These are phyloP conservation scores for Echites panduratus DNA, from an alignment of 257 asterid species.

Conservation along the genomic window DNA sequence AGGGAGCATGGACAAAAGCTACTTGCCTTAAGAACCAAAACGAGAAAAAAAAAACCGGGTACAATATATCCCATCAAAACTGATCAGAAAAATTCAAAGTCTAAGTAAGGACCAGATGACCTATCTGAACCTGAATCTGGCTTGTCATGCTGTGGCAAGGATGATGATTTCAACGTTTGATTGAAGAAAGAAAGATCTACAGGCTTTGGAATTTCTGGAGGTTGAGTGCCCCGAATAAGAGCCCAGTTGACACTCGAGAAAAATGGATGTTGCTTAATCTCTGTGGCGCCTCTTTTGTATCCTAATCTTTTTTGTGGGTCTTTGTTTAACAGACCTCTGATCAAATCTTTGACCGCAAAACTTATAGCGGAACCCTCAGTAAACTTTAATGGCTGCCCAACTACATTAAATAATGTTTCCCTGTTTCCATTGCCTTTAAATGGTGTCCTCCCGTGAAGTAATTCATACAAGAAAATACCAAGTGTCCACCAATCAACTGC, in stretches of 20 bases:
- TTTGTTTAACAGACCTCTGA: conserved; percentile 73
- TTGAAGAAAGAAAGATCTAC: conserved; percentile 47
- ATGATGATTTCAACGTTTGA: conserved; percentile 38
- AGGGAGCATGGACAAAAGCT: conserved; percentile 13
- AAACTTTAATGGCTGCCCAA: conserved; percentile 68
- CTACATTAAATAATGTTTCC: conserved; percentile 84
- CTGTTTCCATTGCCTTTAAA: conserved; percentile 75
- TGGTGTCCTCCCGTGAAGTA: conserved; percentile 85
- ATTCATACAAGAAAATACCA: conserved; percentile 77
- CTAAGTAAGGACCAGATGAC: conserved; percentile 76
- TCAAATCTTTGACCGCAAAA: conserved; percentile 78
- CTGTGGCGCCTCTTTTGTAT: conserved; percentile 71
- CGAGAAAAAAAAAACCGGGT: background rate
- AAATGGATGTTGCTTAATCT: conserved; percentile 84
- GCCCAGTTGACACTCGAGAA: conserved; percentile 86
- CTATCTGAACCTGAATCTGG: conserved; percentile 49
- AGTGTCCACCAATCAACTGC: conserved; percentile 99
- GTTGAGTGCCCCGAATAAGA: conserved; percentile 66
- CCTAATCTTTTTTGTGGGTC: conserved; percentile 87
- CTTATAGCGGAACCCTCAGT: conserved; percentile 58
- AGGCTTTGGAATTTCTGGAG: conserved; percentile 74
- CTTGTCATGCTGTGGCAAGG: conserved; percentile 40
- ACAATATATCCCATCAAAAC: conserved; percentile 20
- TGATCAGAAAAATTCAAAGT: conserved; percentile 72
- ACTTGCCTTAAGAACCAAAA: conserved; percentile 14